Percentiles rank a stretch among this genome's conserved stretches.
Evolutionary conservation across 805 yeast genomes (phyloP).

Genomic region (Kodamaea neixiangensis): DNA sequence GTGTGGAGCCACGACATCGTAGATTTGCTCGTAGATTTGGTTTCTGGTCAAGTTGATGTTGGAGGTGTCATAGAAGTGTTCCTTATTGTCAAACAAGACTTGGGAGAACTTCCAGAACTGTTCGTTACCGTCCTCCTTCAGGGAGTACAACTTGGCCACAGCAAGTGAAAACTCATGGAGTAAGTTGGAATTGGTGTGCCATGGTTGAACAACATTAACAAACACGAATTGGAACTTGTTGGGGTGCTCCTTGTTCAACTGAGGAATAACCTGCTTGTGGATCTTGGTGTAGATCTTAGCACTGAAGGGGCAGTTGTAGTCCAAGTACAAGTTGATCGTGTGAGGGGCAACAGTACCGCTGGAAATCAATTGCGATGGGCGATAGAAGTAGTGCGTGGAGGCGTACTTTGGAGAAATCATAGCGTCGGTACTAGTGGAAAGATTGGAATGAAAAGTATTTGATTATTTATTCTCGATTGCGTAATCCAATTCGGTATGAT

Average conservation of each 20-base stretch:
- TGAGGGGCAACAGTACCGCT: slow-evolving; percentile 28
- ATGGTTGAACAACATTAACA: slow-evolving; percentile 81
- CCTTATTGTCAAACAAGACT: slow-evolving; percentile 56
- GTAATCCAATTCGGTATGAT: not conserved
- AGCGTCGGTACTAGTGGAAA: not conserved
- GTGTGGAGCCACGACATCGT: slow-evolving; percentile 35
- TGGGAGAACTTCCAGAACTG: slow-evolving; percentile 51
- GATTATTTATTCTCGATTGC: not conserved
- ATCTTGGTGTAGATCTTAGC: slow-evolving; percentile 63
- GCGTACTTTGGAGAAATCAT: slow-evolving; percentile 48
- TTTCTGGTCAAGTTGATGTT: slow-evolving; percentile 55
- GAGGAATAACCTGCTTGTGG: slow-evolving; percentile 53
- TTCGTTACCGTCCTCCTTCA: slow-evolving; percentile 23
- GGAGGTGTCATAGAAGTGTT: slow-evolving; percentile 61
- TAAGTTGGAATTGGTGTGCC: slow-evolving; percentile 78
- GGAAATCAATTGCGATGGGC: slow-evolving; percentile 19
- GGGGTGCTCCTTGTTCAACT: slow-evolving; percentile 45
- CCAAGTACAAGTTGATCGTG: slow-evolving; percentile 65
- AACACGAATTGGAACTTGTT: slow-evolving; percentile 60
- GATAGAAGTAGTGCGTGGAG: slow-evolving; percentile 35
- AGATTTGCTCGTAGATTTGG: slow-evolving; percentile 53
- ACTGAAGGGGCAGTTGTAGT: slow-evolving; percentile 77
- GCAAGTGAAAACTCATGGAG: slow-evolving; percentile 74
- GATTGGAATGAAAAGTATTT: not conserved
- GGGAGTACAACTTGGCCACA: slow-evolving; percentile 62